A percentile compares a stretch with the other conserved stretches of the same genome.
Evolutionary conservation across 164 flowering plant genomes (phyloP).

Genomic region (Piper longum): DNA sequence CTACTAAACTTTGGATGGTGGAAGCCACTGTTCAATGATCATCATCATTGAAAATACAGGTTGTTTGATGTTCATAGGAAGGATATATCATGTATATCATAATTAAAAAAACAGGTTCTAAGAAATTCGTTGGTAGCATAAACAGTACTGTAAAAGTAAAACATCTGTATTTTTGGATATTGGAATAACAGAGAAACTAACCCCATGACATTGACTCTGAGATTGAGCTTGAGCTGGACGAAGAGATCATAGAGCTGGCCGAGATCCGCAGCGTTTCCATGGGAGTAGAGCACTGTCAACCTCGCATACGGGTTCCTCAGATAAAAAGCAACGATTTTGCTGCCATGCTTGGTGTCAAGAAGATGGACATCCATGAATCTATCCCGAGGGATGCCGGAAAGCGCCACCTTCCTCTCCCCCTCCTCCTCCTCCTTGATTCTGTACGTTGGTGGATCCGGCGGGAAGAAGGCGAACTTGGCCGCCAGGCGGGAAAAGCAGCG

Average conservation of each 20-base stretch:
- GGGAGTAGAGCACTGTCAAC: conserved; percentile 80
- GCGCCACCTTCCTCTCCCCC: conserved; percentile 41
- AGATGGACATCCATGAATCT: conserved; percentile 48
- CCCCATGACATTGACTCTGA: conserved; percentile 92
- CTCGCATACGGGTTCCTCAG: conserved; percentile 72
- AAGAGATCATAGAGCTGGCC: conserved; percentile 94
- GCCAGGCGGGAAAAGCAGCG: conserved; percentile 58
- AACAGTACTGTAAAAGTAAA: background rate
- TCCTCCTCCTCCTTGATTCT: conserved; percentile 38
- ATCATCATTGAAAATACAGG: too few relatives aligned
- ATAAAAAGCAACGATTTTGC: conserved; percentile 77
- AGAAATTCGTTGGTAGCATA: background rate
- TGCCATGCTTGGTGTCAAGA: conserved; percentile 61
- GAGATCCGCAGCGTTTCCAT: conserved; percentile 95
- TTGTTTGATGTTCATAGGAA: too few relatives aligned
- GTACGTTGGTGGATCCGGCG: conserved; percentile 78
- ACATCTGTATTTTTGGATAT: background rate
- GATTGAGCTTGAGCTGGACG: conserved; percentile 83
- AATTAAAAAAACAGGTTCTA: background rate
- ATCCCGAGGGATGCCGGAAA: conserved; percentile 40
- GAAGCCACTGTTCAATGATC: too few relatives aligned
- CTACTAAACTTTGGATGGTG: too few relatives aligned
- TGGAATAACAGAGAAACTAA: conserved; percentile 13
- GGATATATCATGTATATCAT: too few relatives aligned
- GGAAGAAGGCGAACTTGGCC: conserved; percentile 82